Base-by-base conservation (phyloP, 139 green algal species). In the Spirogloea muscicola region DNA sequence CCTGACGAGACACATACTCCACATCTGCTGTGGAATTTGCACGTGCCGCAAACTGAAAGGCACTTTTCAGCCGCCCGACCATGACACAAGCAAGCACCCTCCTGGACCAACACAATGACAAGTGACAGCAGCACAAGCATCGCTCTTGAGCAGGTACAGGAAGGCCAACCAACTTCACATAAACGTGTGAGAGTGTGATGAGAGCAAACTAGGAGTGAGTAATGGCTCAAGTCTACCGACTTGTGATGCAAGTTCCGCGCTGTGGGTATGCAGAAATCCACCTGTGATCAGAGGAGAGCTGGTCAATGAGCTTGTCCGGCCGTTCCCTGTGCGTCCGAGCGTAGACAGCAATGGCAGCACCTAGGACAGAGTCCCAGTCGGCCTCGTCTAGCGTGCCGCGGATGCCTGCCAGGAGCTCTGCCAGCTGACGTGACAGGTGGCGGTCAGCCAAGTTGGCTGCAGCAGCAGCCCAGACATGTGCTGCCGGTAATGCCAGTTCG, bases 1-100 rank as follows among this genome's bases (percentile, higher is more conserved):
- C 55, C 55, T 64, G 10, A 64, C 39, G 55, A 9, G 10, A 13
- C 36, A 64, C 36, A 40, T 42, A 64, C 10, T 42, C 39, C 18
- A 74, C 65, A n/a, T 74, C 65, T 5, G 65, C 49, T 58, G 13
- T 25, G n/a, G 13, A 9, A 25, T 74, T 74, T 21, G 49, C 44
- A 18, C 55, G 7, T 5, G 65, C 73, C 74, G 65, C 65, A 73
- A 74, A 18, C 65, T 70, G 65, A 25, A 74, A 74, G 55, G 65
- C 65, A 44, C 9, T 74, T 25, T 74, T 68, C 65, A 74, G 36
- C 16, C 65, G 65, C 16, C 65, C 55, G 65, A 49, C 18, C 21
- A n/a, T 21, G n/a, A 74, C 65, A n/a, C 16, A 74, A 9, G 65
- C 65, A 21, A 74, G 55, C 16, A 74, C 65, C 21, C 21, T 74